These are phyloP conservation scores for Pseudocercospora pini-densiflorae DNA, from an alignment of 2,329 filamentous ascomycete species.

Conservation along the genomic window DNA sequence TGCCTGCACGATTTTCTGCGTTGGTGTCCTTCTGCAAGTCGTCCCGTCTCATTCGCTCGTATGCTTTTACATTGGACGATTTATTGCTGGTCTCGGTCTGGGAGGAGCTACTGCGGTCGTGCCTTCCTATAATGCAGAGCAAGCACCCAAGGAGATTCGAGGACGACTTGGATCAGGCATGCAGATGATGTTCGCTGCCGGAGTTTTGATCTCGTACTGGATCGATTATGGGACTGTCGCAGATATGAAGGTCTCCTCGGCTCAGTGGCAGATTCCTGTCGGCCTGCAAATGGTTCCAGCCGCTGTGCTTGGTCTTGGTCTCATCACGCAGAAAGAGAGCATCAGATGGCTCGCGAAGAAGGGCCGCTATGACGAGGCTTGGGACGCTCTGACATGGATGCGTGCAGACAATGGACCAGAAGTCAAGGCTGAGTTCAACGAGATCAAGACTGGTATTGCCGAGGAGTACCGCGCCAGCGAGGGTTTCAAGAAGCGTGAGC, in stretches of 20 bases:
- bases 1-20: constrained; percentile 49
- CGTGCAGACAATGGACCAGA: constrained; percentile 47
- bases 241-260: constrained; percentile 39
- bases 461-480: constrained; percentile 50
- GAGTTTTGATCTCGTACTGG: constrained; percentile 59
- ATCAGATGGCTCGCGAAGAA: constrained; percentile 57
- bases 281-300: constrained; percentile 58
- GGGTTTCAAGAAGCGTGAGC: constrained; percentile 43
- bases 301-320: constrained; percentile 53
- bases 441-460: constrained; percentile 55
- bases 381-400: constrained; percentile 57
- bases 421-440: constrained; percentile 53
- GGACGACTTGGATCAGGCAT: constrained; percentile 57
- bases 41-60: constrained; percentile 52
- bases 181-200: constrained; percentile 56
- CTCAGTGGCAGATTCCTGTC: constrained; percentile 63
- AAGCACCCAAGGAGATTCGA: constrained; percentile 52
- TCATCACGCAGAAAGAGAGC: constrained; percentile 56
- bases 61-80: constrained; percentile 53
- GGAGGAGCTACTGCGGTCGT: constrained; percentile 52
- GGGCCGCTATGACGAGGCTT: constrained; percentile 52
- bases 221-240: constrained; percentile 55
- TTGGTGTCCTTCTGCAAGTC: constrained; percentile 52
- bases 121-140: constrained; percentile 48
- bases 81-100: constrained; percentile 55